These are phyloP conservation scores for Scytalidium sp. DNA, from an alignment of 2,329 filamentous ascomycete species.

Conservation along the genomic window DNA sequence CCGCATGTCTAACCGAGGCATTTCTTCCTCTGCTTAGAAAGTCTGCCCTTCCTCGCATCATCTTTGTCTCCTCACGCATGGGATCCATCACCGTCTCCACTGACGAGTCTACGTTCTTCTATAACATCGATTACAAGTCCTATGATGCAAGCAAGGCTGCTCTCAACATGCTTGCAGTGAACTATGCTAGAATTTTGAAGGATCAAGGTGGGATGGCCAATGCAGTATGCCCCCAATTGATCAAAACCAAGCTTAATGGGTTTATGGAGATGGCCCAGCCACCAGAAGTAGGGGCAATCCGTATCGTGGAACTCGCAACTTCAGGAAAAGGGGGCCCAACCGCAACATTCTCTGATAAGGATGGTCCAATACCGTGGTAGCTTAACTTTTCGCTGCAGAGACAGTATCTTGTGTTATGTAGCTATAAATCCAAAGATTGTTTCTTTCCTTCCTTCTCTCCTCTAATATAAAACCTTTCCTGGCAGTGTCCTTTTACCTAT, in stretches of 20 bases:
- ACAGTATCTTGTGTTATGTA: not conserved
- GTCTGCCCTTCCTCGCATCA: constrained; percentile 20
- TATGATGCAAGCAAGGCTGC: constrained; percentile 27
- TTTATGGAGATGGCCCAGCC: constrained; percentile 6
- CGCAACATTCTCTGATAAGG: constrained; percentile 14
- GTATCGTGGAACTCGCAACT: constrained; percentile 21
- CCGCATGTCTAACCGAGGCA: constrained; percentile 26
- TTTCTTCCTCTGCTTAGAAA: constrained; percentile 30
- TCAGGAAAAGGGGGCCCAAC: constrained; percentile 19
- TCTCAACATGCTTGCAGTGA: constrained; percentile 25
- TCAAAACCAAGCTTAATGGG: constrained; percentile 23
- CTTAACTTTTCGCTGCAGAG: too few relatives aligned
- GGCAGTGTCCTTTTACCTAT: not conserved
- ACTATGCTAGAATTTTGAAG: constrained; percentile 21
- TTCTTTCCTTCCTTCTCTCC: not conserved
- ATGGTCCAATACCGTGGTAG: constrained; percentile 12
- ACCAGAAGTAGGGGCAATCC: constrained; percentile 19
- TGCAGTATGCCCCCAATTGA: constrained; percentile 20
- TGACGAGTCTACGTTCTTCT: constrained; percentile 9
- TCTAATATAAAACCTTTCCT: not conserved
- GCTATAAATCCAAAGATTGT: too few relatives aligned
- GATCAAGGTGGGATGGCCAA: constrained; percentile 20
- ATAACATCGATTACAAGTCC: constrained; percentile 8
- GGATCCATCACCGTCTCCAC: constrained; percentile 13
- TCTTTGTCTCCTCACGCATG: constrained; percentile 23